Base-by-base conservation (phyloP, 441 rosid species). In the Gossypium schwendimanii region DNA sequence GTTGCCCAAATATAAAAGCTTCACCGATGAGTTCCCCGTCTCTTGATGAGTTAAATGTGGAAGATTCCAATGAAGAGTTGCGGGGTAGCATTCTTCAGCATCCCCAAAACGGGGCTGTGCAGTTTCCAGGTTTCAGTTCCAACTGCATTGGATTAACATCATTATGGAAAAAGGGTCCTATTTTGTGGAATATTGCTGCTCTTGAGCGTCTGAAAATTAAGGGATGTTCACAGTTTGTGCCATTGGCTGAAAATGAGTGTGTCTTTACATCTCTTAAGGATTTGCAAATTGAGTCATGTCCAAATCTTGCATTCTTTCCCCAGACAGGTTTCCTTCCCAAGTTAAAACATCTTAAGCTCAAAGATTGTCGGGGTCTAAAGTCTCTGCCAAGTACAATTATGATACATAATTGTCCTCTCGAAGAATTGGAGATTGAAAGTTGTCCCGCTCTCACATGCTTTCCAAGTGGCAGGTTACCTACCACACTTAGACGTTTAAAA, bases 1-100 rank as follows among this genome's bases (percentile, higher is more conserved):
- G 8, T 10, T 72, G 70, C 75, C 75, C 75, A 33, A 62, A 49
- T 3, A 52, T 72, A 39, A 31, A 49, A 50, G 52, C 70, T 63
- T 72, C 67, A 15, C 1, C 55, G 3, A 45, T 36, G 52, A 63
- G 39, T 14, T 54, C 36, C 50, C 53, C 71, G 15, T 73, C 71
- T 18, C 64, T 73, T 41, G 0, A 7, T 11, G 71, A 73, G 59
- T 55, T 73, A 24, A 64, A 57, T 55, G 12, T 73, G 21, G 76
- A 73, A 54, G 71, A 23, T 47, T 73, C 65, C 64, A 65, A 44
- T 10, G 60, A 39, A 33, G 63, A 8, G 57, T n/a, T 55, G 5
- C n/a, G 44, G 44, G 0, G 24, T 39, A 65, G 63, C 33, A 64
- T 73, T 31, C 31, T 60, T 60, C 58, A n/a, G 54, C 14, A 5